Evolutionary conservation across 192 early-diverging fungal genomes (phyloP).

Genomic region (Podila horticola): DNA sequence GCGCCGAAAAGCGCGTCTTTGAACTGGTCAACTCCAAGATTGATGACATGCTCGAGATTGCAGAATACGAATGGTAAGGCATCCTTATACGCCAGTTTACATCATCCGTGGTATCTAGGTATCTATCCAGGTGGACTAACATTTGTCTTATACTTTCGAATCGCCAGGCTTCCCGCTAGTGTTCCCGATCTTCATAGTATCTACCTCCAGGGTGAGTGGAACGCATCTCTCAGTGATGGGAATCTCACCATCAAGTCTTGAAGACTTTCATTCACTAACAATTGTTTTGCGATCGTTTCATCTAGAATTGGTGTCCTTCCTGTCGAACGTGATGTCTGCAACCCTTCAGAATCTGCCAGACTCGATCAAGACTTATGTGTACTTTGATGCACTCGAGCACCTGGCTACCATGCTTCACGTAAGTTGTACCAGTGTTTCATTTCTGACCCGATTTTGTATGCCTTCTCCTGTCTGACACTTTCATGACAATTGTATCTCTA

Average conservation of each 20-base stretch:
- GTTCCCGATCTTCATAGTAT: constrained; percentile 68
- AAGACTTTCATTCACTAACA: neutral
- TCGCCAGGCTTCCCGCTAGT: constrained; percentile 62
- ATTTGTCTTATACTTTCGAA: neutral
- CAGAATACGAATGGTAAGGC: constrained; percentile 88
- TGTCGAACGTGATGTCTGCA: constrained; percentile 74
- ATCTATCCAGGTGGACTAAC: too few relatives aligned
- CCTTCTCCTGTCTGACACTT: neutral
- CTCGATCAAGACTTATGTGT: constrained; percentile 70
- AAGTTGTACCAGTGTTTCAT: constrained; percentile 15
- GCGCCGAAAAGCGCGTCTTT: constrained; percentile 85
- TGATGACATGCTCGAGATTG: constrained; percentile 82
- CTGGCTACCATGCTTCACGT: constrained; percentile 72
- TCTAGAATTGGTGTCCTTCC: constrained; percentile 76
- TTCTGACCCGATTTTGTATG: neutral
- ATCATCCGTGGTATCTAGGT: neutral
- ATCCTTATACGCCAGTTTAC: neutral
- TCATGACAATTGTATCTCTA: constrained; percentile 10
- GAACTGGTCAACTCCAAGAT: constrained; percentile 83
- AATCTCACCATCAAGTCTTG: neutral
- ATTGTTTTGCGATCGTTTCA: neutral
- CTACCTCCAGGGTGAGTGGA: constrained; percentile 70
- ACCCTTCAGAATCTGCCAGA: constrained; percentile 74
- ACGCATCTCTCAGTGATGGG: neutral
- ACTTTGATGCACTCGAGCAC: constrained; percentile 83